These are phyloP conservation scores for Comarum palustre DNA, from an alignment of 306 rosid genomes.

Conservation along the genomic window DNA sequence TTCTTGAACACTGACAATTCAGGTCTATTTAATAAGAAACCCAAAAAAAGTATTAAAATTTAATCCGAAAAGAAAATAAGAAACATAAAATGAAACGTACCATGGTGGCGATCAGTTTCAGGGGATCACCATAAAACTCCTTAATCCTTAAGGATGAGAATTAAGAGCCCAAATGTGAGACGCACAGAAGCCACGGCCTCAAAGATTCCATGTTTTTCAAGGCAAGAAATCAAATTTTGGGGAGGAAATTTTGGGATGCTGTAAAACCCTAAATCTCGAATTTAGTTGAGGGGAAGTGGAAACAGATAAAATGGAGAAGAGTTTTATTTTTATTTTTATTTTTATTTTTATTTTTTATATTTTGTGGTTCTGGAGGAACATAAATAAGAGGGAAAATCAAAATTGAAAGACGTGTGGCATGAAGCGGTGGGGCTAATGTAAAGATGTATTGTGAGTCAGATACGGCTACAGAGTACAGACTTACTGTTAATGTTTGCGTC, in stretches of 20 bases:
- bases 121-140: background rate
- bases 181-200: background rate
- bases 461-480: too few relatives aligned
- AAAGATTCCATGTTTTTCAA: background rate
- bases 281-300: too few relatives aligned
- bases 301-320: too few relatives aligned
- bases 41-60: background rate
- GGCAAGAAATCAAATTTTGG: background rate
- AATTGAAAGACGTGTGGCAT: too few relatives aligned
- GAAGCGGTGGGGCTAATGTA: too few relatives aligned
- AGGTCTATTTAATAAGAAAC: background rate
- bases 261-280: background rate
- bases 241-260: background rate
- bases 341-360: too few relatives aligned
- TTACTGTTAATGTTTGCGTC: too few relatives aligned
- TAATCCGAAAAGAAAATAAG: background rate
- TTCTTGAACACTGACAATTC: background rate
- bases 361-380: too few relatives aligned
- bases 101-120: background rate
- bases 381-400: too few relatives aligned
- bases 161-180: background rate
- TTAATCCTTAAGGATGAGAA: background rate
- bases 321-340: too few relatives aligned
- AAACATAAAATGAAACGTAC: slow-evolving; percentile 2
- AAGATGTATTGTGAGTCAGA: too few relatives aligned